Conservation (phyloP, 2,329 filamentous ascomycete genomes). For the Pseudogymnoascus sp. region DNA sequence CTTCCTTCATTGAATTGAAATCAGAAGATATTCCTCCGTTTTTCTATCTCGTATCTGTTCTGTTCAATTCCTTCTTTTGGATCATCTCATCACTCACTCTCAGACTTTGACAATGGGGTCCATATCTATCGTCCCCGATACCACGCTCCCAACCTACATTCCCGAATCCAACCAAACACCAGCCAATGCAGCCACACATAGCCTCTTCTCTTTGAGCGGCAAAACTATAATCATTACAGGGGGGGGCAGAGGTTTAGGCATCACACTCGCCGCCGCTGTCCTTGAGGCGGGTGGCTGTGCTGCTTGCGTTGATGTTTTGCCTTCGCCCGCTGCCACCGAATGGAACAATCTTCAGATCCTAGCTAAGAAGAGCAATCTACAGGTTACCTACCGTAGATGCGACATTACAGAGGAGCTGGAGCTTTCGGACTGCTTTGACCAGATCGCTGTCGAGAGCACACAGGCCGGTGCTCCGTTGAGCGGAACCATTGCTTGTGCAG, state of each 20-base stretch:
- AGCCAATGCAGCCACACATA: slow-evolving; percentile 18
- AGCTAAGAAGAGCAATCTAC: background rate
- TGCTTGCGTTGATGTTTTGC: slow-evolving; percentile 39
- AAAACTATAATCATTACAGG: slow-evolving; percentile 42
- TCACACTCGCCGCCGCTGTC: slow-evolving; percentile 40
- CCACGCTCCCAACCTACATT: slow-evolving; percentile 12
- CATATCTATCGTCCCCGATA: slow-evolving; percentile 11
- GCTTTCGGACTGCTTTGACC: slow-evolving; percentile 27
- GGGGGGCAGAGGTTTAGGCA: slow-evolving; percentile 42
- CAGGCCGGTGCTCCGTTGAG: background rate
- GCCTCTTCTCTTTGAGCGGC: slow-evolving; percentile 38
- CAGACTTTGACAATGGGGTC: background rate
- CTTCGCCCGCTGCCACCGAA: slow-evolving; percentile 30
- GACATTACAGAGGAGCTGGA: slow-evolving; percentile 39
- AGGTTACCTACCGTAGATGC: slow-evolving; percentile 31
- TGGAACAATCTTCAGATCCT: slow-evolving; percentile 26
- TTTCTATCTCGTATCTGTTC: background rate
- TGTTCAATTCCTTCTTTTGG: background rate
- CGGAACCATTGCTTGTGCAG: slow-evolving; percentile 36
- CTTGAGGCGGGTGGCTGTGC: slow-evolving; percentile 42
- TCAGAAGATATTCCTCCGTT: no score
- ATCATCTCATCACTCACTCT: background rate
- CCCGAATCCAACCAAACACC: slow-evolving; percentile 28
- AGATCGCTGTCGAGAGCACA: background rate
- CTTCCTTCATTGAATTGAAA: background rate